Base-by-base conservation (phyloP, 225 moss, liverwort and hornwort genomes). In the Neckera pumila region DNA sequence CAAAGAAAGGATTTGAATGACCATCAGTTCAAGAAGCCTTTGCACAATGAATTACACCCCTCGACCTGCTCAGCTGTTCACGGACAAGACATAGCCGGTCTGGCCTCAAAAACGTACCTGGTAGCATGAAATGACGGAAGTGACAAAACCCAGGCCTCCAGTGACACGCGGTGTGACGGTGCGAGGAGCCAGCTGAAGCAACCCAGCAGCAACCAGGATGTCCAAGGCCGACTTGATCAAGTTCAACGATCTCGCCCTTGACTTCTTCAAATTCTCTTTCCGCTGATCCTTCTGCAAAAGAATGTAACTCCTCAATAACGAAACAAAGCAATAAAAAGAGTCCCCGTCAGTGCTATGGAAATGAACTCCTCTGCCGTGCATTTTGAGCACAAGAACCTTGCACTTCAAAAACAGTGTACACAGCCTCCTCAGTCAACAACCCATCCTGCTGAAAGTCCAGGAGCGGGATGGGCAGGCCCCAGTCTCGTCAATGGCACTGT, bases 251-350 rank as follows among this genome's bases (percentile, higher is more conserved):
- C 77, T 77, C 77, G 77, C 10, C 56, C 77, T 77, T 10, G 77
- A 77, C 54, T n/a, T n/a, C 77, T 23, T n/a, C 56, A 77, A 10
- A n/a, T 77, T 77, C 56, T 77, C 77, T 77, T 77, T 77, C n/a
- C 77, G 77, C 56, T 77, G 92, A 31, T 96, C 94, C 89, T 89
- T 98, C 97, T 97, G 96, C 89, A 92, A 58, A 72, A 62, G 33
- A 49, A 74, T 47, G 47, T 17, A 69, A 69, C 33, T 65, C 43
- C 53, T 79, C 43, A 79, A 23, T 9, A 17, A 81, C 38, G 61
- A 40, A 66, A 85, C 75, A 64, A 43, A 82, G 79, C 71, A 43
- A 63, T 60, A n/a, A 66, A 66, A 73, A 60, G 17, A 69, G 21
- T 40, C 34, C 49, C 43, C 76, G 69, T 80, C 82, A 63, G 33